Conservation (phyloP, 2,329 filamentous ascomycete species). For the Colletotrichum lindemuthianum region DNA sequence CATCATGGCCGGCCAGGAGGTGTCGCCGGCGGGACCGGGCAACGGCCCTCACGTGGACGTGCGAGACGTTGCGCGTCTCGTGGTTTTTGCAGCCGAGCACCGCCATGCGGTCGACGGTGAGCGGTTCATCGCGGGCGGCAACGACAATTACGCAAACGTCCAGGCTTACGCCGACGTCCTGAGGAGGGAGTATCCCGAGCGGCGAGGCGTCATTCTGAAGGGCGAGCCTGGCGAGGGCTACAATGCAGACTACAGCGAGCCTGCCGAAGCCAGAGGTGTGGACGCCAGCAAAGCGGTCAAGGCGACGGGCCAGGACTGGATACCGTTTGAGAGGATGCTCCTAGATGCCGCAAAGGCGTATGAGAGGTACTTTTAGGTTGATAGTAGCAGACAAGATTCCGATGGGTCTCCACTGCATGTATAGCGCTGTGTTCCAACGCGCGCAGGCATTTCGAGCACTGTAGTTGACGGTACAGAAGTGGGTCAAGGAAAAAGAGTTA, state of each 20-base stretch:
- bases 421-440: no score
- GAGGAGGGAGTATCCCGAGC: slow-evolving; percentile 10
- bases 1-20: slow-evolving; percentile 20
- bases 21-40: slow-evolving; percentile 8
- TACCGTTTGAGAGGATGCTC: slow-evolving; percentile 25
- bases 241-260: slow-evolving; percentile 21
- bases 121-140: slow-evolving; percentile 23
- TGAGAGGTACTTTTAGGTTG: slow-evolving; percentile 18
- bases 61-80: slow-evolving; percentile 26
- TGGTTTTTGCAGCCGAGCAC: slow-evolving; percentile 22
- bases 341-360: slow-evolving; percentile 33
- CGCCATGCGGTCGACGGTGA: not conserved
- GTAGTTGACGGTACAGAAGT: no score
- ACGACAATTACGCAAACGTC: slow-evolving; percentile 8
- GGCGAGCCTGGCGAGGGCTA: slow-evolving; percentile 30
- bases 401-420: not conserved
- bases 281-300: slow-evolving; percentile 33
- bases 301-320: slow-evolving; percentile 17
- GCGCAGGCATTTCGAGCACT: no score
- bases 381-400: not conserved
- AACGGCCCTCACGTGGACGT: slow-evolving; percentile 32
- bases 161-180: slow-evolving; percentile 30
- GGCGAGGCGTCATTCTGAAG: slow-evolving; percentile 17
- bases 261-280: not conserved
- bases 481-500: no score